Evolutionary conservation across 164 flowering plant species (phyloP).

Genomic region (Houttuynia cordata): DNA sequence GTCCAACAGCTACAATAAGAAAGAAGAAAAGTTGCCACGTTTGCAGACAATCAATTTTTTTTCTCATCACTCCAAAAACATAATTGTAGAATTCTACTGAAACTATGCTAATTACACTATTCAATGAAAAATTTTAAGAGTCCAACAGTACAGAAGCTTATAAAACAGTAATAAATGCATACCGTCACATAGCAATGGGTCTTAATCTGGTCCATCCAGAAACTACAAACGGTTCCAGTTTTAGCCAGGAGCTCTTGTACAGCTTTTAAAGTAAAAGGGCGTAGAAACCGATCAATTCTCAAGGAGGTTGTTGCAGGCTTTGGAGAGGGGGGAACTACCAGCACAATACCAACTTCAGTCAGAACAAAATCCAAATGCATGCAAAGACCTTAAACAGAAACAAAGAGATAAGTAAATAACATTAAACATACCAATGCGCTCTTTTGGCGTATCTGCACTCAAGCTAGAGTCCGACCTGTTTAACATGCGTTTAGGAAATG

Average conservation of each 20-base stretch:
- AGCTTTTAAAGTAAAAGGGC: conserved; percentile 92
- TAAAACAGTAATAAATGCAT: conserved; percentile 3
- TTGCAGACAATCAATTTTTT: too few relatives aligned
- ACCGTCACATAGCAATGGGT: conserved; percentile 97
- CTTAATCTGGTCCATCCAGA: conserved; percentile 99
- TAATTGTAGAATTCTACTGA: too few relatives aligned
- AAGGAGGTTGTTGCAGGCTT: conserved; percentile 70
- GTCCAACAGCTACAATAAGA: too few relatives aligned
- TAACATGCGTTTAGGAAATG: conserved; percentile 31
- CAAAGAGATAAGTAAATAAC: neutral
- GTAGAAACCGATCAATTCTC: conserved; percentile 75
- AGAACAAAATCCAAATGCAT: neutral
- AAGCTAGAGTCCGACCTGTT: conserved; percentile 40
- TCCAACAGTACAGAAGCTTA: too few relatives aligned
- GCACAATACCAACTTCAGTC: neutral
- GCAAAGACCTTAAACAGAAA: neutral
- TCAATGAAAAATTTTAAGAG: too few relatives aligned
- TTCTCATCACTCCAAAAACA: too few relatives aligned
- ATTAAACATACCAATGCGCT: conserved; percentile 63
- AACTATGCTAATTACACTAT: too few relatives aligned
- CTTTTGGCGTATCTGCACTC: conserved; percentile 51
- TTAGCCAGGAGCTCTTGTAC: conserved; percentile 89
- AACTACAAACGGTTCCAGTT: conserved; percentile 61
- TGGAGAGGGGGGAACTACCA: conserved; percentile 73
- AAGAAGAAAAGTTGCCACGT: too few relatives aligned